Conservation (phyloP, 2,329 filamentous ascomycete genomes). For the Neopestalotiopsis rosae region DNA sequence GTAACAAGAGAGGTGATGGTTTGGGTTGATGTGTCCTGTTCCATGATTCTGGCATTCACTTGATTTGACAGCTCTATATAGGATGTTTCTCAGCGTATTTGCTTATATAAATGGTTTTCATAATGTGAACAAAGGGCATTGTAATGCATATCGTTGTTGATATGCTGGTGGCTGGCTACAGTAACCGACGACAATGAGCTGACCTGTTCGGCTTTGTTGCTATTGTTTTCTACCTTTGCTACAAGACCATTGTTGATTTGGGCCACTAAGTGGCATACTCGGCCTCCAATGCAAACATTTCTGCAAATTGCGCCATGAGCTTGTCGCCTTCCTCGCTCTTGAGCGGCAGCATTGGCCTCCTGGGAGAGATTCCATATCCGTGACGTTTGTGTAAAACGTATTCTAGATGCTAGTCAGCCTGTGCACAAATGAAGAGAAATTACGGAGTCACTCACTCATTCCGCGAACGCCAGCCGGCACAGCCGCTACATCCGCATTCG, state of each 20-base stretch:
- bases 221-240: background rate
- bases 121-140: background rate
- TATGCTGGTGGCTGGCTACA: too few species aligned
- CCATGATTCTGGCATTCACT: background rate
- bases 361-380: constrained; percentile 26
- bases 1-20: background rate
- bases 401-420: constrained; percentile 19
- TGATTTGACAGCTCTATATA: background rate
- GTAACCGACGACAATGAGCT: background rate
- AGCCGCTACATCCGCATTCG: constrained; percentile 28
- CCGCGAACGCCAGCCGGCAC: constrained; percentile 30
- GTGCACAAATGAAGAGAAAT: background rate
- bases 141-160: background rate
- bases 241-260: background rate
- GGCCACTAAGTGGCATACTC: background rate
- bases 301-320: constrained; percentile 24
- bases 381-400: constrained; percentile 29
- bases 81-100: background rate
- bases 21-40: background rate
- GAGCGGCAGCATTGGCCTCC: constrained; percentile 27
- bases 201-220: background rate
- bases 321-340: constrained; percentile 24
- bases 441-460: constrained; percentile 26
- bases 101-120: background rate
- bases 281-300: constrained; percentile 26